Conservation (phyloP, 208 protist genomes). For the Acanthamoeba lenticulata region DNA sequence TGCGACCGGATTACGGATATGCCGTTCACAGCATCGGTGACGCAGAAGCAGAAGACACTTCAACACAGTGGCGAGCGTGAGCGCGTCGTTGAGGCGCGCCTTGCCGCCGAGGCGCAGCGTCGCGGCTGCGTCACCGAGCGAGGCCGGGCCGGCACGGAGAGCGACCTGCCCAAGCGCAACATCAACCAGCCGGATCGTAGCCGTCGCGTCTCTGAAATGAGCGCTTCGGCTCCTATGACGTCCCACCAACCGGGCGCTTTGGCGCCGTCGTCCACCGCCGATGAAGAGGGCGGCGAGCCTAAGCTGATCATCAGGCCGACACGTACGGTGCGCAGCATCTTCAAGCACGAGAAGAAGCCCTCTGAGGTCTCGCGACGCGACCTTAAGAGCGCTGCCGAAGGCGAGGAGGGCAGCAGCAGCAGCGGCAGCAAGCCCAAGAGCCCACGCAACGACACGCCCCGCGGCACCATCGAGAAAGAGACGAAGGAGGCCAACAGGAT, state of each 20-base stretch:
- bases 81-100: background rate
- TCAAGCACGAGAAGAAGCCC: background rate
- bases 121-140: background rate
- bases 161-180: background rate
- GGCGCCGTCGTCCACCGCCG: background rate
- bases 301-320: background rate
- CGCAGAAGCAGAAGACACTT: background rate
- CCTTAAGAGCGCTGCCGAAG: background rate
- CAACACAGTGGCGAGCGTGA: background rate
- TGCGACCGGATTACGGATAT: constrained; percentile 26
- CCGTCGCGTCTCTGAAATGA: background rate
- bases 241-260: background rate
- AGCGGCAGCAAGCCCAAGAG: constrained; percentile 57
- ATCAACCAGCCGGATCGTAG: background rate
- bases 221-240: background rate
- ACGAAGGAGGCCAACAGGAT: background rate
- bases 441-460: background rate
- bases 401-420: too few relatives aligned
- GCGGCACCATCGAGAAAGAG: background rate
- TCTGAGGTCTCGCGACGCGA: background rate
- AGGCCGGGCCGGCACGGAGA: background rate
- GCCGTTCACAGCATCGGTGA: background rate
- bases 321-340: constrained; percentile 2
- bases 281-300: background rate
- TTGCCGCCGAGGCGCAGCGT: background rate